These are phyloP conservation scores for Saposhnikovia divaricata DNA, from an alignment of 129 eudicot species.

Conservation along the genomic window DNA sequence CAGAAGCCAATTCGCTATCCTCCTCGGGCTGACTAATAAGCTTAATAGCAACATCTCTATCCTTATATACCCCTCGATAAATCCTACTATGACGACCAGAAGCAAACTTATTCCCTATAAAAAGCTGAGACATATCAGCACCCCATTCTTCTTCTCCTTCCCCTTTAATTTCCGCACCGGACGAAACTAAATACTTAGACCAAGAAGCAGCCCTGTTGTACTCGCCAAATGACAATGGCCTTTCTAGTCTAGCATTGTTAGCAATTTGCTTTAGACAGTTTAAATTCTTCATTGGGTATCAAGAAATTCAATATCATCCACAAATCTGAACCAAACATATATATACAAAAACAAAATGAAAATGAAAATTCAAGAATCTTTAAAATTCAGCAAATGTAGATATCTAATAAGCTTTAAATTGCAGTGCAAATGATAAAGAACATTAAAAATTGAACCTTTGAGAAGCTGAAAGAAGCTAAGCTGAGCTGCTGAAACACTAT, in stretches of 20 bases:
- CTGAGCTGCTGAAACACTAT: not conserved
- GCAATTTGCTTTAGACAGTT: slow-evolving; percentile 64
- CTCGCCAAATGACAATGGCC: slow-evolving; percentile 73
- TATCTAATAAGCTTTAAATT: not conserved
- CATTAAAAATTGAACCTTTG: not conserved
- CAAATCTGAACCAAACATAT: not conserved
- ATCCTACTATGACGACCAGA: slow-evolving; percentile 88
- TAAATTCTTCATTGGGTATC: slow-evolving; percentile 57
- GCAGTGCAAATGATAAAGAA: not conserved
- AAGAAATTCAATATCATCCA: not conserved
- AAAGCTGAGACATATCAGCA: slow-evolving; percentile 92
- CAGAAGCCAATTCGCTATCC: slow-evolving; percentile 70
- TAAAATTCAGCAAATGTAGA: not conserved
- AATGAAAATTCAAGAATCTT: not conserved
- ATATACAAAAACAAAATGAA: not conserved
- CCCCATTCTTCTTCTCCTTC: slow-evolving; percentile 78
- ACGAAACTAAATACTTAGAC: slow-evolving; percentile 83
- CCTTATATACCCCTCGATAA: slow-evolving; percentile 82
- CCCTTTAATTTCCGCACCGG: slow-evolving; percentile 72
- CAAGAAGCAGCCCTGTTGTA: slow-evolving; percentile 79
- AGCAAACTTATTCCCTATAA: slow-evolving; percentile 82
- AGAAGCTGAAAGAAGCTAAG: not conserved
- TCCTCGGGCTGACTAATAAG: slow-evolving; percentile 94
- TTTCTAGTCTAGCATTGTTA: slow-evolving; percentile 60
- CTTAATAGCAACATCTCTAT: slow-evolving; percentile 83